Conservation (phyloP, 2,329 filamentous ascomycete species). For the Drechslerella dactyloides region DNA sequence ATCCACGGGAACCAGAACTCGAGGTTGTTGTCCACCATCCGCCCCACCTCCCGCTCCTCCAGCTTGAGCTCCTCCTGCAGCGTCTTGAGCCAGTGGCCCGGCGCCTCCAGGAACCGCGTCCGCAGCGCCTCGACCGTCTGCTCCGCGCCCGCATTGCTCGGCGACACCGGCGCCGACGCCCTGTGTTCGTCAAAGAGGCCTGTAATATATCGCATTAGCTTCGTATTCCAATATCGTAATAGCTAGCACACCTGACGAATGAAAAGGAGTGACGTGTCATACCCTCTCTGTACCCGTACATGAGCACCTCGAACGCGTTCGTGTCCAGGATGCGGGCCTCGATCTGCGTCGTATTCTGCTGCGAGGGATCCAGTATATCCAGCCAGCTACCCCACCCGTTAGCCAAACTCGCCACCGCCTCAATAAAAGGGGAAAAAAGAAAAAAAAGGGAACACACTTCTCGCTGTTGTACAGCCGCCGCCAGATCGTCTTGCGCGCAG, state of each 20-base stretch:
- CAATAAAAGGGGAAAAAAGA: not conserved
- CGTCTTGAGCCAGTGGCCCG: slow-evolving; percentile 29
- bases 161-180: slow-evolving; percentile 29
- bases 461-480: slow-evolving; percentile 82
- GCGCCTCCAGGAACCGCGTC: slow-evolving; percentile 21
- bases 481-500: slow-evolving; percentile 74
- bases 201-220: slow-evolving; percentile 4
- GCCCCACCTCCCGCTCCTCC: slow-evolving; percentile 15
- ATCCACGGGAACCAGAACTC: slow-evolving; percentile 51
- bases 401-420: slow-evolving; percentile 10
- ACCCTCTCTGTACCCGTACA: slow-evolving; percentile 70
- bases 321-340: slow-evolving; percentile 69
- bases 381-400: slow-evolving; percentile 66
- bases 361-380: slow-evolving; percentile 75
- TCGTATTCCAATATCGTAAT: not conserved
- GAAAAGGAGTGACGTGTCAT: slow-evolving; percentile 57
- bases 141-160: slow-evolving; percentile 12
- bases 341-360: slow-evolving; percentile 74
- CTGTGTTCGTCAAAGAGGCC: slow-evolving; percentile 47
- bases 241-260: too few relatives aligned
- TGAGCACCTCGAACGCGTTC: slow-evolving; percentile 71
- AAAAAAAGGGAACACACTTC: slow-evolving; percentile 61
- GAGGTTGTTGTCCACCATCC: slow-evolving; percentile 42
- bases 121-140: slow-evolving; percentile 25
- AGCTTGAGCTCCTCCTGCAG: slow-evolving; percentile 30